Evolutionary conservation across 345 rosid species (phyloP).

Genomic region (Raphanus raphanistrum): DNA sequence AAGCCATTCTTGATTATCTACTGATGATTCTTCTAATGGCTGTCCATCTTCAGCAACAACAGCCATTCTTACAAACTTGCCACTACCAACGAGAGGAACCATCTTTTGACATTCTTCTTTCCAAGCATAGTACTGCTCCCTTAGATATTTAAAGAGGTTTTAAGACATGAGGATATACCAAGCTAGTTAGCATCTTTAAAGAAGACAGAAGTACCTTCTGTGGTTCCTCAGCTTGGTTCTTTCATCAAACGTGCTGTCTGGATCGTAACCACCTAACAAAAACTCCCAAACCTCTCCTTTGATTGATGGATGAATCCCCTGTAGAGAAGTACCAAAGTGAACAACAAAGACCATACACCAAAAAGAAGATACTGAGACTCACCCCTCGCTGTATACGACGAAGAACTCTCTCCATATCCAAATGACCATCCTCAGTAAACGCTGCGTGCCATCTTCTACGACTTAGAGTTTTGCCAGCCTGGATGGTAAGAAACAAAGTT

Average conservation of each 20-base stretch:
- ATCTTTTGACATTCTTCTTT: slow-evolving; percentile 73
- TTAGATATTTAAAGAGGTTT: slow-evolving; percentile 40
- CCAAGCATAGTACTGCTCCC: slow-evolving; percentile 75
- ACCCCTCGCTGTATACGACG: slow-evolving; percentile 90
- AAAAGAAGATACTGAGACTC: slow-evolving; percentile 10
- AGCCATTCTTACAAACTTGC: slow-evolving; percentile 60
- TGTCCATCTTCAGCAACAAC: slow-evolving; percentile 69
- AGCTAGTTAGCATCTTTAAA: neutral
- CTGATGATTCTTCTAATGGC: slow-evolving; percentile 46
- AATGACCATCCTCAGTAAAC: slow-evolving; percentile 72
- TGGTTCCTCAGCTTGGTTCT: slow-evolving; percentile 58
- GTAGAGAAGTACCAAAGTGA: slow-evolving; percentile 31
- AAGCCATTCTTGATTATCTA: slow-evolving; percentile 39
- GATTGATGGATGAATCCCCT: slow-evolving; percentile 93
- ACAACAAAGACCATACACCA: slow-evolving; percentile 10
- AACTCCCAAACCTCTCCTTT: slow-evolving; percentile 93
- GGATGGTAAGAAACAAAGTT: neutral
- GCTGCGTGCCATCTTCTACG: slow-evolving; percentile 87
- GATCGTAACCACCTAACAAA: slow-evolving; percentile 86
- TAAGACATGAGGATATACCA: neutral
- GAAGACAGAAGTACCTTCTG: slow-evolving; percentile 58
- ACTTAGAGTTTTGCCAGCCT: slow-evolving; percentile 93
- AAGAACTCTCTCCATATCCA: slow-evolving; percentile 84
- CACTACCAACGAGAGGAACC: slow-evolving; percentile 82
- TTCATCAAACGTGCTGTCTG: slow-evolving; percentile 73